These are phyloP conservation scores for Candida dendrica DNA, from an alignment of 805 yeast species.

Conservation along the genomic window DNA sequence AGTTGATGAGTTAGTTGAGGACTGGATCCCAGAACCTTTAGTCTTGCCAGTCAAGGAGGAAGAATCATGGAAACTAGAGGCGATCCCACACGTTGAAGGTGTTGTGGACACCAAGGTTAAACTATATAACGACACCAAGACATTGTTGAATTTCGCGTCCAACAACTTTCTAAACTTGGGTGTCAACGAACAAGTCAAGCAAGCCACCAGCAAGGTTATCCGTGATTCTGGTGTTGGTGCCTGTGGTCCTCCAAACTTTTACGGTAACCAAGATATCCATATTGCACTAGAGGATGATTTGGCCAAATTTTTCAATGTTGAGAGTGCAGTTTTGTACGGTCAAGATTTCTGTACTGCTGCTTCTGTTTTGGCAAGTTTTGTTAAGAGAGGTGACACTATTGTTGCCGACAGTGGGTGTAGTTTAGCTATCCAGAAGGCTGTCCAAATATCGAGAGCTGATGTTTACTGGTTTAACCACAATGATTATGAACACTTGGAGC, in stretches of 20 bases:
- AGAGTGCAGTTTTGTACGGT: slow-evolving; percentile 77
- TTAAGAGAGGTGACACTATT: slow-evolving; percentile 90
- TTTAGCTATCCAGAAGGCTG: slow-evolving; percentile 80
- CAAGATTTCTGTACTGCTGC: slow-evolving; percentile 86
- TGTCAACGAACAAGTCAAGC: slow-evolving; percentile 35
- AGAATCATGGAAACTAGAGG: slow-evolving; percentile 55
- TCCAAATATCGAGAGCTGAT: slow-evolving; percentile 78
- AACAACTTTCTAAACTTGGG: slow-evolving; percentile 66
- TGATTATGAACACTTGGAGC: slow-evolving; percentile 76
- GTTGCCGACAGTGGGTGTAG: slow-evolving; percentile 78
- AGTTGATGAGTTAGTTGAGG: slow-evolving; percentile 74
- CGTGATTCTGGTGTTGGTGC: slow-evolving; percentile 87
- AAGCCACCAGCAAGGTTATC: slow-evolving; percentile 52
- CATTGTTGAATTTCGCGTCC: slow-evolving; percentile 61
- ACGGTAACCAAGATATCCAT: slow-evolving; percentile 92
- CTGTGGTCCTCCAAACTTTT: slow-evolving; percentile 97
- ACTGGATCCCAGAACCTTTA: slow-evolving; percentile 89
- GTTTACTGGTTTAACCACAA: slow-evolving; percentile 74
- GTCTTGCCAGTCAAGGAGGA: slow-evolving; percentile 43
- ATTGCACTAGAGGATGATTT: slow-evolving; percentile 69
- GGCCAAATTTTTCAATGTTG: slow-evolving; percentile 69
- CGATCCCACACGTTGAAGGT: slow-evolving; percentile 59
- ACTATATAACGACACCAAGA: slow-evolving; percentile 19
- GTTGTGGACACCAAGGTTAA: slow-evolving; percentile 29
- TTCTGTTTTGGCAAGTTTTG: slow-evolving; percentile 86